Conservation (phyloP, 805 yeast species). For the Candida lessepsii region DNA sequence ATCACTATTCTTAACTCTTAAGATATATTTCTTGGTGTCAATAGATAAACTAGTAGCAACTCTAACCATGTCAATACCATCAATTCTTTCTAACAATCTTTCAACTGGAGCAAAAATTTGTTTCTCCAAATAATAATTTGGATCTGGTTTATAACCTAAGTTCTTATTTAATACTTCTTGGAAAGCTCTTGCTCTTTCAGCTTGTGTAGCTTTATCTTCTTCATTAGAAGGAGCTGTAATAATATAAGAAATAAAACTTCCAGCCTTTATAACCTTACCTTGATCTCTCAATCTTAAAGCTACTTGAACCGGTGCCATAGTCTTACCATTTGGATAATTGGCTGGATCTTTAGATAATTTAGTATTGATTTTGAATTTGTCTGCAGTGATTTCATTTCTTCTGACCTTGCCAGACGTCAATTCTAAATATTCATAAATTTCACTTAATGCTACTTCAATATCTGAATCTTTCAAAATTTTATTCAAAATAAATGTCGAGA, state of each 20-base stretch:
- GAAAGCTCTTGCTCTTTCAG: conserved; percentile 82
- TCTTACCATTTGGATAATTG: conserved; percentile 76
- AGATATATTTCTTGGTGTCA: conserved; percentile 62
- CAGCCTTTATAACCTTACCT: conserved; percentile 86
- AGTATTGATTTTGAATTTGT: conserved; percentile 78
- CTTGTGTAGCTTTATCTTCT: conserved; percentile 44
- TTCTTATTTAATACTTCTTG: conserved; percentile 63
- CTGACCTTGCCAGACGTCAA: conserved; percentile 56
- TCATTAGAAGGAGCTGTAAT: conserved; percentile 49
- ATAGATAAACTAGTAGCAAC: conserved; percentile 77
- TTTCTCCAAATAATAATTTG: conserved; percentile 75
- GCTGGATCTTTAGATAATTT: conserved; percentile 85
- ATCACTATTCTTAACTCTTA: conserved; percentile 40
- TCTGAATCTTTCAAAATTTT: conserved; percentile 71
- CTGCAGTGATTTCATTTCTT: conserved; percentile 58
- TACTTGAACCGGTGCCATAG: conserved; percentile 87
- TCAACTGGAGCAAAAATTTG: conserved; percentile 91
- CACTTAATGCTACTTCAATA: conserved; percentile 70
- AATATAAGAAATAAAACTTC: conserved; percentile 85
- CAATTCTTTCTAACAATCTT: conserved; percentile 78
- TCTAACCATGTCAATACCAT: conserved; percentile 79
- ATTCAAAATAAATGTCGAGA: conserved; percentile 71
- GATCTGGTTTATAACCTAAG: conserved; percentile 63
- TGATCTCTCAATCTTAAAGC: conserved; percentile 77
- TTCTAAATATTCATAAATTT: conserved; percentile 70